phyloP scores from a whole-genome alignment of 371 early-diverging fungal species.

The Mortierella sp. region DNA sequence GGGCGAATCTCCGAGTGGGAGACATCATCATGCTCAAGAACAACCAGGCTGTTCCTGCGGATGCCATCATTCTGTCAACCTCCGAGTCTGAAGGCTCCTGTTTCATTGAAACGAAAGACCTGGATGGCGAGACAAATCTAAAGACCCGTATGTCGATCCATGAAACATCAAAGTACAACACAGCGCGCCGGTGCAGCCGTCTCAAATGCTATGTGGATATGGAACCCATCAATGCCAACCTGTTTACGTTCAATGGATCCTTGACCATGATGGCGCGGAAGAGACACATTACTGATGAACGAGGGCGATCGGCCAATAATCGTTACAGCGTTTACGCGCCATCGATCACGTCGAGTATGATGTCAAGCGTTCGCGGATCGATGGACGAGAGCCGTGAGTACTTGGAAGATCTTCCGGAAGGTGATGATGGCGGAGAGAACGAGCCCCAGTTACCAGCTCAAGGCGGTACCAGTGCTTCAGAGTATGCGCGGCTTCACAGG shows the following conservation, averaged over 20 bases:
- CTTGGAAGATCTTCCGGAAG: conserved; percentile 5
- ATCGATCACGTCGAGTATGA: conserved; percentile 53
- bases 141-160: conserved; percentile 79
- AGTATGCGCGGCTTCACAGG: conserved; percentile 49
- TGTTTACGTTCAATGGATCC: conserved; percentile 71
- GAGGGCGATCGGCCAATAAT: conserved; percentile 13
- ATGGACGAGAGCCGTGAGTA: conserved; percentile 27
- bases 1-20: conserved; percentile 89
- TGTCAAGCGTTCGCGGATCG: conserved; percentile 45
- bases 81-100: conserved; percentile 79
- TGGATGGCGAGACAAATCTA: conserved; percentile 97
- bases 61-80: conserved; percentile 84
- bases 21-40: conserved; percentile 88
- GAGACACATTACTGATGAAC: conserved; percentile 8
- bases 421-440: neutral
- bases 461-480: conserved; percentile 44
- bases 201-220: conserved; percentile 72
- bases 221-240: conserved; percentile 77
- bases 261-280: conserved; percentile 56
- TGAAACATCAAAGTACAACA: conserved; percentile 70
- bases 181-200: conserved; percentile 70
- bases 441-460: conserved; percentile 24
- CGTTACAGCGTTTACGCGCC: conserved; percentile 38
- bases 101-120: conserved; percentile 93
- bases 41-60: conserved; percentile 92